phyloP scores from a whole-genome alignment of 129 eudicot genomes.

The Escallonia herrerae region DNA sequence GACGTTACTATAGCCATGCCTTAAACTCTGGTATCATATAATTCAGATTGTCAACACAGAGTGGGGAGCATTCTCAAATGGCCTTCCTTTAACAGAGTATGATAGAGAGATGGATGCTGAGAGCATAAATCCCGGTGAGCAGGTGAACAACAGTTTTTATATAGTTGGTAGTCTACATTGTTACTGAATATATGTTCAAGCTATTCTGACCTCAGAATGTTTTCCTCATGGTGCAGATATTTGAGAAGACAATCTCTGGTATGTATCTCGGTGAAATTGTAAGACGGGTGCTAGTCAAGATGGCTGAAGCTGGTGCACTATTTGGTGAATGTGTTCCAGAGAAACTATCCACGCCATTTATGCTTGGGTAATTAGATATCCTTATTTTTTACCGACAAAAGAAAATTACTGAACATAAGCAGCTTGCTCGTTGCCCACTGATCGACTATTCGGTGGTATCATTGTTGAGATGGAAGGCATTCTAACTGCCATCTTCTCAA shows the following conservation, averaged over 20 bases:
- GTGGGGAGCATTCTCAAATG: conserved; percentile 86
- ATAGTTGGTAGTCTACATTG: not conserved
- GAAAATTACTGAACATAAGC: not conserved
- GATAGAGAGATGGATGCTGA: conserved; percentile 77
- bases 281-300: conserved; percentile 63
- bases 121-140: conserved; percentile 84
- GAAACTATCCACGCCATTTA: conserved; percentile 51
- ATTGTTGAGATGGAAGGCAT: not conserved
- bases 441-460: not conserved
- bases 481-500: not conserved
- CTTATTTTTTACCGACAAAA: not conserved
- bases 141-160: conserved; percentile 29
- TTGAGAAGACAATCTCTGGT: conserved; percentile 84
- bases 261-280: conserved; percentile 94
- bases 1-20: not conserved
- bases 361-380: conserved; percentile 40
- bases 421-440: not conserved
- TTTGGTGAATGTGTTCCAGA: conserved; percentile 49
- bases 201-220: not conserved
- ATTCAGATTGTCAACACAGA: conserved; percentile 73
- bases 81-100: conserved; percentile 70
- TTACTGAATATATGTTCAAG: not conserved
- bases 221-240: conserved; percentile 34
- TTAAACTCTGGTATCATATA: not conserved
- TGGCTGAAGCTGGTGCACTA: conserved; percentile 55